These are phyloP conservation scores for Scenedesmus sp. DNA, from an alignment of 163 green algal genomes.

Conservation along the genomic window DNA sequence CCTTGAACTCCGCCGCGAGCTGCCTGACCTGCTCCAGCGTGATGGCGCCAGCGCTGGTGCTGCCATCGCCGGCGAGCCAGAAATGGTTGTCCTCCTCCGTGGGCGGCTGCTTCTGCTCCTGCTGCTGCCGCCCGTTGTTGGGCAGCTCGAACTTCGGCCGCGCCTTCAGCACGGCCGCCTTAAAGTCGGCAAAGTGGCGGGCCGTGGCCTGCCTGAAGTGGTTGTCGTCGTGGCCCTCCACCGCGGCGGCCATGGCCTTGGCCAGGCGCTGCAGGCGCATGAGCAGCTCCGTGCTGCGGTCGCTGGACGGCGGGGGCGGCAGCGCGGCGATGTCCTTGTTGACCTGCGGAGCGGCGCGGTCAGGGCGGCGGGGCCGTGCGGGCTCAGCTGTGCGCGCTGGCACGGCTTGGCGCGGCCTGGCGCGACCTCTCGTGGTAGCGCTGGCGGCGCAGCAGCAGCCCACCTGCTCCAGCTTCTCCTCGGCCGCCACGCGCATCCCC, in stretches of 20 bases:
- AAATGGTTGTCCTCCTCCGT: too few relatives aligned
- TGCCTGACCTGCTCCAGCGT: constrained; percentile 20
- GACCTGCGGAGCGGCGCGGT: not conserved
- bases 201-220: not conserved
- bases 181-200: not conserved
- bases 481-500: not conserved
- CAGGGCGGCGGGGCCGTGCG: too few relatives aligned
- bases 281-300: not conserved
- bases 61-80: not conserved
- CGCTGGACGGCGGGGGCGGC: not conserved
- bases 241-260: not conserved
- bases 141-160: not conserved
- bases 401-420: too few relatives aligned
- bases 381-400: too few relatives aligned
- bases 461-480: not conserved
- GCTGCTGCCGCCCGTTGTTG: constrained; percentile 6
- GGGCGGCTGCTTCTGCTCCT: not conserved
- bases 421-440: too few relatives aligned
- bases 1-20: not conserved
- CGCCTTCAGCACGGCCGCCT: not conserved
- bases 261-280: not conserved
- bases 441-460: too few relatives aligned
- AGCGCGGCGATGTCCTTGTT: not conserved
- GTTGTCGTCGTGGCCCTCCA: not conserved
- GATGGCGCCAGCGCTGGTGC: not conserved